Percentiles rank a stretch among this genome's conserved stretches.
phyloP scores from a whole-genome alignment of 805 yeast genomes.

The Phaffomyces thermotolerans region DNA sequence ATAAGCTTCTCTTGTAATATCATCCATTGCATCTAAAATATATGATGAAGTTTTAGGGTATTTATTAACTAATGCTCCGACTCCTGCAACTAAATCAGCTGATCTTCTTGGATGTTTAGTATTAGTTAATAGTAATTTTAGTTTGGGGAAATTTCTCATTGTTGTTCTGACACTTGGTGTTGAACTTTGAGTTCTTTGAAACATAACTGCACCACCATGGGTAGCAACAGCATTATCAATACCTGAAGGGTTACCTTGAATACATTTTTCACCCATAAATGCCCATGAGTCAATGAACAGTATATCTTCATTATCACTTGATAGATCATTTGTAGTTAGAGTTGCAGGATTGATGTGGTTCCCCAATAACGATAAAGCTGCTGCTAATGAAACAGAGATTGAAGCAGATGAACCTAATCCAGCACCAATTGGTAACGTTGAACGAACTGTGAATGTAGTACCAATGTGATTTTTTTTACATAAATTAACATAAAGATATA shows the following conservation, averaged over 20 bases:
- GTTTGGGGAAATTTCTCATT: slow-evolving; percentile 66
- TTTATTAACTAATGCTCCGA: slow-evolving; percentile 44
- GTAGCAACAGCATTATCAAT: slow-evolving; percentile 96
- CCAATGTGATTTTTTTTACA: slow-evolving; percentile 43
- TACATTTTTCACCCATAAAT: slow-evolving; percentile 87
- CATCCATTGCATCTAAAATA: slow-evolving; percentile 71
- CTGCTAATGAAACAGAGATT: slow-evolving; percentile 72
- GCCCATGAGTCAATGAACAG: slow-evolving; percentile 80
- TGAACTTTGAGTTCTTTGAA: slow-evolving; percentile 52
- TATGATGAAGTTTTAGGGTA: slow-evolving; percentile 50
- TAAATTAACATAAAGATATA: slow-evolving; percentile 64
- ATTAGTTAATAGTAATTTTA: slow-evolving; percentile 71
- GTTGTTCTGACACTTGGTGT: slow-evolving; percentile 57
- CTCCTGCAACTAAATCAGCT: slow-evolving; percentile 73
- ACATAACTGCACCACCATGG: slow-evolving; percentile 91
- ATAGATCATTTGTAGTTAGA: slow-evolving; percentile 28
- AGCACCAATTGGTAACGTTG: slow-evolving; percentile 92
- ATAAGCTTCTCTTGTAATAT: slow-evolving; percentile 66
- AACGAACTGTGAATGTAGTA: slow-evolving; percentile 56
- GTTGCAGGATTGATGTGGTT: slow-evolving; percentile 41
- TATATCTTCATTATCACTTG: slow-evolving; percentile 35
- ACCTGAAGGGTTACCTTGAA: slow-evolving; percentile 95
- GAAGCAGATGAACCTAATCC: slow-evolving; percentile 96
- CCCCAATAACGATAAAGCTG: slow-evolving; percentile 62
- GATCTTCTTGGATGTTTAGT: slow-evolving; percentile 86